These are phyloP conservation scores for Zea luxurians DNA, from an alignment of 176 grass and related monocot species.

Conservation along the genomic window DNA sequence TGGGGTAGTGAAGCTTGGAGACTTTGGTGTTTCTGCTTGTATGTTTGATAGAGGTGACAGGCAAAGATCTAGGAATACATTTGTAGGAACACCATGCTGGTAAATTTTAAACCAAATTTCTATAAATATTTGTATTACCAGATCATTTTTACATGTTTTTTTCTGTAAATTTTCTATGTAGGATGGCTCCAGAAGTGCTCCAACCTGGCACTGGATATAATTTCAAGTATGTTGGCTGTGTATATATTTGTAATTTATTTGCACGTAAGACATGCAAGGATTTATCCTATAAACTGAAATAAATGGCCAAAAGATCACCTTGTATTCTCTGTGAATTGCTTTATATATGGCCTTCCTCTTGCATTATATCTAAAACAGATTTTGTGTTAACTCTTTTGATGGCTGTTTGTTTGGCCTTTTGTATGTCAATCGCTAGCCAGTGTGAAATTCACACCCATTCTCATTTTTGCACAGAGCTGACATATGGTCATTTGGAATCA, in stretches of 20 bases:
- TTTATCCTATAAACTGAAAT: background rate
- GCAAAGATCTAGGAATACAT: conserved; percentile 94
- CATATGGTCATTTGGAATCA: conserved; percentile 99
- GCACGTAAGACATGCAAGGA: background rate
- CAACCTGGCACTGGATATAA: conserved; percentile 94
- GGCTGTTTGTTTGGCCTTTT: background rate
- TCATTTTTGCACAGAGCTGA: conserved; percentile 77
- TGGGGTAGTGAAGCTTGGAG: conserved; percentile 89
- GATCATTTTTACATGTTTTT: conserved; percentile 25
- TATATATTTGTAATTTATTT: conserved; percentile 20
- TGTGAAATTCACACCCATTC: conserved; percentile 1
- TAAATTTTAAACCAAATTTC: conserved; percentile 27
- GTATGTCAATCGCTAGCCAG: conserved; percentile 10
- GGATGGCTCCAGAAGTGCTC: conserved; percentile 99
- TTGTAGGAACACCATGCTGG: conserved; percentile 99
- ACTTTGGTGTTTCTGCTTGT: conserved; percentile 95
- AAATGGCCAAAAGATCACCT: conserved; percentile 5
- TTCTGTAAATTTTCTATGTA: conserved; percentile 43
- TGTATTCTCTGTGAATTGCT: background rate
- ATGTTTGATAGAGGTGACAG: conserved; percentile 99
- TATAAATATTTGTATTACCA: background rate
- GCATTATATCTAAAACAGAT: background rate
- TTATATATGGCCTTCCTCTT: background rate
- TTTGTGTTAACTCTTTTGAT: background rate
- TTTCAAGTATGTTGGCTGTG: conserved; percentile 83